Evolutionary conservation across 2,329 filamentous ascomycete species (phyloP).

Genomic region (Trichoderma brevicompactum): DNA sequence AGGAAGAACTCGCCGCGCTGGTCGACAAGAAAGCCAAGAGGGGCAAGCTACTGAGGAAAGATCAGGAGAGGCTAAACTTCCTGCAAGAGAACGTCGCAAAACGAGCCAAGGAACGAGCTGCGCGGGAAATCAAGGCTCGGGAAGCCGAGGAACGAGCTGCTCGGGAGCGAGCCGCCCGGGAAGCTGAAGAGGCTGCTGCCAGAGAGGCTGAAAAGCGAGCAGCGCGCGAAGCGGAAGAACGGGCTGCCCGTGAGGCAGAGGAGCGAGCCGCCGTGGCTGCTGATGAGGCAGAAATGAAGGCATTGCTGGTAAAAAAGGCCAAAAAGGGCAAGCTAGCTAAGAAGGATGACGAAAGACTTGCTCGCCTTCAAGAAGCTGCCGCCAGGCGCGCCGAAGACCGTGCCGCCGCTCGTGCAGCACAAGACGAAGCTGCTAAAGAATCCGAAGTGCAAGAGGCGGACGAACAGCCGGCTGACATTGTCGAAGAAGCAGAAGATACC

Average conservation of each 20-base stretch:
- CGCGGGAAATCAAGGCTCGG: constrained; percentile 14
- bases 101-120: constrained; percentile 22
- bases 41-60: constrained; percentile 22
- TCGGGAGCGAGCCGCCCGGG: constrained; percentile 29
- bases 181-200: constrained; percentile 30
- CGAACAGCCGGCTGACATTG: constrained; percentile 31
- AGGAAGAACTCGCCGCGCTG: constrained; percentile 46
- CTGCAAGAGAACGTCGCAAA: constrained; percentile 9
- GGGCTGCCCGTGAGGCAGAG: constrained; percentile 30
- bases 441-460: constrained; percentile 31
- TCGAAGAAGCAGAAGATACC: constrained; percentile 35
- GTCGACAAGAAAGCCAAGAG: constrained; percentile 38
- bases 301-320: constrained; percentile 53
- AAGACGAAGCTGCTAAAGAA: constrained; percentile 32
- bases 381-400: constrained; percentile 45
- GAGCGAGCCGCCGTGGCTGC: constrained; percentile 31
- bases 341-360: constrained; percentile 52
- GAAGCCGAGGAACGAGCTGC: constrained; percentile 27
- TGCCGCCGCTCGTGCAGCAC: constrained; percentile 36
- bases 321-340: constrained; percentile 53
- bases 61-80: constrained; percentile 24
- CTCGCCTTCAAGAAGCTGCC: constrained; percentile 43
- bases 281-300: constrained; percentile 47
- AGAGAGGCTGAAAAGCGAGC: constrained; percentile 31
- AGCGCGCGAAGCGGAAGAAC: constrained; percentile 31